Conservation (phyloP, 352 stramenopile species). For the Thraustochytrium striatum region DNA sequence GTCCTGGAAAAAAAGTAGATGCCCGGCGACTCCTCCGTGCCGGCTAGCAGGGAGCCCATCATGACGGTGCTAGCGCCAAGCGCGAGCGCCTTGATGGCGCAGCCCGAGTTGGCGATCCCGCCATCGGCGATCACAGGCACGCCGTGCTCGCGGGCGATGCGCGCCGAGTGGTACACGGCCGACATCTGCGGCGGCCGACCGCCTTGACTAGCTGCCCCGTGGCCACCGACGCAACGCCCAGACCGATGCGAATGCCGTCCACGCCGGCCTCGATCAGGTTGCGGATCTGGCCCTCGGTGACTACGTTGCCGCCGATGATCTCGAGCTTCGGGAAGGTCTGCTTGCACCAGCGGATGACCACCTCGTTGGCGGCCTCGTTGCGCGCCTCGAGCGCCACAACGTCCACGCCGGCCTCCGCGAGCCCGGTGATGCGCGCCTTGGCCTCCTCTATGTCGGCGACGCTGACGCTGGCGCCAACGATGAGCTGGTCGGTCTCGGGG, state of each 20-base stretch:
- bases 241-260: conserved; percentile 98
- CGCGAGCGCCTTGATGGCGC: conserved; percentile 98
- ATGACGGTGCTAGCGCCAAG: conserved; percentile 97
- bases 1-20: conserved; percentile 99
- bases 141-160: conserved; percentile 58
- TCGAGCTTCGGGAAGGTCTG: conserved; percentile 81
- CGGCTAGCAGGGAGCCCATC: conserved; percentile 98
- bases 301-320: conserved; percentile 98
- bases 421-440: conserved; percentile 74
- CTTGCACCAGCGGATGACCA: conserved; percentile 83
- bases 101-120: conserved; percentile 94
- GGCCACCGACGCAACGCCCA: conserved; percentile 99
- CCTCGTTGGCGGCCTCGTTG: conserved; percentile 92
- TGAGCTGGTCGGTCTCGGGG: conserved; percentile 81
- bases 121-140: conserved; percentile 98
- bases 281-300: conserved; percentile 93
- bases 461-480: conserved; percentile 95
- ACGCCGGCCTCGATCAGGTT: conserved; percentile 96
- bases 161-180: conserved; percentile 88
- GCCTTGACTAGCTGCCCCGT: conserved; percentile 94
- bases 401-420: conserved; percentile 94
- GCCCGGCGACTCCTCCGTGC: conserved; percentile 97
- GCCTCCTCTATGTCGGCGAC: conserved; percentile 83
- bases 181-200: conserved; percentile 94
- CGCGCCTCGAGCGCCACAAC: conserved; percentile 99